Base-by-base conservation (phyloP, 345 rosid species). In the Ceriops zippeliana region DNA sequence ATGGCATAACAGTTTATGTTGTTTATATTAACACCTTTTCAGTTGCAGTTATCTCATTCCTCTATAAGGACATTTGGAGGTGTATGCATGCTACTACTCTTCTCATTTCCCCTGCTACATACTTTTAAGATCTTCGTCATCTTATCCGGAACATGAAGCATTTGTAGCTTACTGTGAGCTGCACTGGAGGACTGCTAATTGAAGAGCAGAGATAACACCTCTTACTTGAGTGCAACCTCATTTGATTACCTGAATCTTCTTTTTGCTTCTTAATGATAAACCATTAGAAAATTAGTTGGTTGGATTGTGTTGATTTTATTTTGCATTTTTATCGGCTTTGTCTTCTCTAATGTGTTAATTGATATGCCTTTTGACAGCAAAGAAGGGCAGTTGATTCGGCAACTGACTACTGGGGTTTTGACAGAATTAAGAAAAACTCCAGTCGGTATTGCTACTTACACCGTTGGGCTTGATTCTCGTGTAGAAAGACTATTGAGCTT, bases 391-490 rank as follows among this genome's bases (percentile, higher is more conserved):
- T 24, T 81, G 66, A 76, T 86, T 73, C 76, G 24, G 46, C 63
- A 16, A 51, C 26, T 90, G 58, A 84, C 80, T 65, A 75, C 76
- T 52, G 80, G 70, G 21, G 81, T 88, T 63, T 65, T 81, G 78
- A 62, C 69, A 57, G 72, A 86, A 64, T 6, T 88, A 78, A 77
- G 74, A 63, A 86, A 79, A 58, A 76, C 88, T 16, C 96, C 92
- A 3, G 59, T 85, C 54, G 81, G 58, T 34, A 82, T 86, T 8
- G 86, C 86, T 34, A 47, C 46, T 7, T 68, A 76, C 60, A 63
- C 79, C 0, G 84, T 83, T 61, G 86, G 86, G 62, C 62, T 81
- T 10, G 76, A 83, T 52, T 52, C 76, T 54, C 74, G 73, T n/a
- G 15, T 70, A 1, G 74, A 76, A 38, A 67, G 62, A 52, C 52